Percentiles rank a stretch among this genome's conserved stretches.
Evolutionary conservation across 208 protist genomes (phyloP).

Genomic region (Lotmaria passim): DNA sequence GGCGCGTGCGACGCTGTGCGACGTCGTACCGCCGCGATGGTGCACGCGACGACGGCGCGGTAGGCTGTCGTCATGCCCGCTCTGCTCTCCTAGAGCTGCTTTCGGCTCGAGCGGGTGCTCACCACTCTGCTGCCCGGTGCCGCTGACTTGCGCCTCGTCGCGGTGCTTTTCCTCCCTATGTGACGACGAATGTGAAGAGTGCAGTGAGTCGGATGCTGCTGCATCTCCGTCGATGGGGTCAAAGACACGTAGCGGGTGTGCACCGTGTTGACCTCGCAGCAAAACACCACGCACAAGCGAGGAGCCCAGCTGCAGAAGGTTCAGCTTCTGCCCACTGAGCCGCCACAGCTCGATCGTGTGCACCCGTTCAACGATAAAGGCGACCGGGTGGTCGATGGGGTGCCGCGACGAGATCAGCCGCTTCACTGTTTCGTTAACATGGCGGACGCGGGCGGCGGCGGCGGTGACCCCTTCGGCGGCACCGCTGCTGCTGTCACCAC

Average conservation of each 20-base stretch:
- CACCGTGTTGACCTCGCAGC: conserved; percentile 6
- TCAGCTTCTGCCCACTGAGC: conserved; percentile 13
- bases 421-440: conserved; percentile 3
- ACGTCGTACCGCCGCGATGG: background rate
- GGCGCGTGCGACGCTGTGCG: conserved; percentile 16
- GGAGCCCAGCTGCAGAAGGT: conserved; percentile 40
- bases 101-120: background rate
- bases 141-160: background rate
- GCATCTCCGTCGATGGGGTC: conserved; percentile 1
- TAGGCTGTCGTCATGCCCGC: background rate
- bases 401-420: conserved; percentile 5
- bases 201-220: background rate
- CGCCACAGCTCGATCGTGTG: conserved; percentile 31
- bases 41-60: conserved; percentile 1
- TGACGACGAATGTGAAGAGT: background rate
- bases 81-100: background rate
- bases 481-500: background rate
- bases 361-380: conserved; percentile 9
- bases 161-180: background rate
- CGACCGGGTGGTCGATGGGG: conserved; percentile 14
- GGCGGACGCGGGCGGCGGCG: background rate
- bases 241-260: conserved; percentile 17
- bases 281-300: conserved; percentile 43
- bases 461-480: too few species aligned
- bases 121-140: background rate